Base-by-base conservation (phyloP, 2,329 filamentous ascomycete species). In the Chrysoporthe puriensis region DNA sequence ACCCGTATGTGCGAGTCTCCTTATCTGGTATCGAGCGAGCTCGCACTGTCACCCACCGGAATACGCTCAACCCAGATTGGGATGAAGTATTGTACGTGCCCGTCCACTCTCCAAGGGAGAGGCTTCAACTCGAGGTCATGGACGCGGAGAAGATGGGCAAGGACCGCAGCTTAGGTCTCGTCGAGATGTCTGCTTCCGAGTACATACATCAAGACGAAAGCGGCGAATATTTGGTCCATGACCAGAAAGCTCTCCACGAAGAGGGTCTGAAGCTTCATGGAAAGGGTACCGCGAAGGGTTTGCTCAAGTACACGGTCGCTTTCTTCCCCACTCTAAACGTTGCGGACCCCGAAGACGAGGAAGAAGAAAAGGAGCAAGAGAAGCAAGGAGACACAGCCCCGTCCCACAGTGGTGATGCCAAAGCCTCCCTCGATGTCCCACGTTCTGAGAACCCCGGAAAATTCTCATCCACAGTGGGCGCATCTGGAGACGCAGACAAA, bases 51-150 rank as follows among this genome's bases (percentile, higher is more conserved):
- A 98, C 95, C 0, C 97, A 96, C 83, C 90, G 93, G 77, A 99
- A 97, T 80, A 96, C 97, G 70, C 88, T 99, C 67, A 93, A 97
- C 76, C 96, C 96, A 1, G 91, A 96, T 64, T 99, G 92, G 90
- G 94, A 99, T 74, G 96, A 99, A 79, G 90, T 99, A 34, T 86
- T 97, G 32, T 99, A 99, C 76, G 86, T 99, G 0, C 95, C 96
- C 1, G 87, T 99, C 67, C 95, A 97, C 77, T 94, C 90, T 7
- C 74, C 86, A 16, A 90, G 93, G 43, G 96, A 99, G 77, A 93
- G 91, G 75, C 83, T 99, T 42, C 89, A 90, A 0, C 81, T 99
- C 21, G 96, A 99, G 78, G 94, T 98, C 71, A 97, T 99, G 95
- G 96, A 99, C 74, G 89, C 96, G 70, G 96, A 99, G 79, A 94